These are phyloP conservation scores for Lycium barbarum DNA, from an alignment of 257 asterid species.

Conservation along the genomic window DNA sequence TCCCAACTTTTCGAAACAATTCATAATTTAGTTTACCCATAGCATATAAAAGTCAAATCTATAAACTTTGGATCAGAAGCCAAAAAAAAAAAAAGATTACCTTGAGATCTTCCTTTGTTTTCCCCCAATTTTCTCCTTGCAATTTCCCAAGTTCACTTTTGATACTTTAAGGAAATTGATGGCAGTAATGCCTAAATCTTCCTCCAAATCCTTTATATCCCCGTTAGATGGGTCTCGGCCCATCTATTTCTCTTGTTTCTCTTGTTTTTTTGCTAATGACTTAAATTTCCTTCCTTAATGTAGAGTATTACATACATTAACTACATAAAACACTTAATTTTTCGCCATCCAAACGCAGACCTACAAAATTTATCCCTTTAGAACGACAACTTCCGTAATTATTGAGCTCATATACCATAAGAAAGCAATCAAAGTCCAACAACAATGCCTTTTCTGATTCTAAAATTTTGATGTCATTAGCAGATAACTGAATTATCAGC, in stretches of 20 bases:
- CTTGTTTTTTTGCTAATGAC: neutral
- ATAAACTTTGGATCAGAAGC: neutral
- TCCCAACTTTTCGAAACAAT: neutral
- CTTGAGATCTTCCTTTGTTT: neutral
- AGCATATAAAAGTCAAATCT: neutral
- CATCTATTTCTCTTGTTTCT: neutral
- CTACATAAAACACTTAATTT: too few relatives aligned
- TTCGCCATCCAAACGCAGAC: neutral
- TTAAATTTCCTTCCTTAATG: neutral
- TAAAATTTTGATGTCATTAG: too few relatives aligned
- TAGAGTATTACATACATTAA: neutral
- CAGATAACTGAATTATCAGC: too few relatives aligned
- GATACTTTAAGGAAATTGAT: too few relatives aligned
- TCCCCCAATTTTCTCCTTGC: too few relatives aligned
- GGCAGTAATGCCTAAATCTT: too few relatives aligned
- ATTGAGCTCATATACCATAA: neutral
- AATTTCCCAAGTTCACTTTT: too few relatives aligned
- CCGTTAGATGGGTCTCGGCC: neutral
- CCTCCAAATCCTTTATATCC: neutral
- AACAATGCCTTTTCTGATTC: too few relatives aligned
- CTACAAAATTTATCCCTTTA: neutral
- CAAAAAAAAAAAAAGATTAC: neutral
- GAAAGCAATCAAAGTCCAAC: neutral
- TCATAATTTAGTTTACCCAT: neutral
- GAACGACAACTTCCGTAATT: neutral